Evolutionary conservation across 78 protist genomes (phyloP), one percentile per base, ranked within the genome.

Genomic region (Speleostelium caveatum): DNA sequence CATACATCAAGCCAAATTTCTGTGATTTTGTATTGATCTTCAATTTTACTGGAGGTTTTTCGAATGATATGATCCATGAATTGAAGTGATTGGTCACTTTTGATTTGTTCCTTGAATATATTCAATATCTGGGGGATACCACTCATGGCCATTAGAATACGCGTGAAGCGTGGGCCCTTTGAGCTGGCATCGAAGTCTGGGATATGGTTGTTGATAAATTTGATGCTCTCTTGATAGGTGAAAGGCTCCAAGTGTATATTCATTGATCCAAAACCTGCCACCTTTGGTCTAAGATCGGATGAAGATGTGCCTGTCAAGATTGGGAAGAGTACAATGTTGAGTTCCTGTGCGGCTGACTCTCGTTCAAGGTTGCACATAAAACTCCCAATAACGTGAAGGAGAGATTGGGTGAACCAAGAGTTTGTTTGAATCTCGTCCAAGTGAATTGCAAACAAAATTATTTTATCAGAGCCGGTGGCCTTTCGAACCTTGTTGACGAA

Each of bases 281-380:
- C 36, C 24, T 6, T 30, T 28, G 5, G 14, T 12, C 42, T 10
- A 14, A 65, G 36, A 30, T 30, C 36, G 5, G 12, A 30, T 32
- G 72, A 65, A 36, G 72, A 65, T 5, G 72, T 65, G 36, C 72
- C 72, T 24, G 72, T 65, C 14, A 65, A 14, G 12, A 65, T 65
- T 65, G 72, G 72, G 26, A 65, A 17, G 12, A 65, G 10, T 5
- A 65, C 36, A 30, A 65, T 65, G 36, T 65, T 65, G 36, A 65
- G 36, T 58, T n/a, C 16, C 4, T 14, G 16, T 58, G 35, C 7
- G 16, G 7, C 63, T n/a, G 63, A 58, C 7, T 19, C 16, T 49
- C 24, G 14, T 58, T 58, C 35, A n/a, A 5, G 7, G 10, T 16
- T 30, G 12, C 72, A 65, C 72, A 65, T 65, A 12, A 65, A 65